These are phyloP conservation scores for Lotmaria passim DNA, from an alignment of 208 protist genomes.

Conservation along the genomic window DNA sequence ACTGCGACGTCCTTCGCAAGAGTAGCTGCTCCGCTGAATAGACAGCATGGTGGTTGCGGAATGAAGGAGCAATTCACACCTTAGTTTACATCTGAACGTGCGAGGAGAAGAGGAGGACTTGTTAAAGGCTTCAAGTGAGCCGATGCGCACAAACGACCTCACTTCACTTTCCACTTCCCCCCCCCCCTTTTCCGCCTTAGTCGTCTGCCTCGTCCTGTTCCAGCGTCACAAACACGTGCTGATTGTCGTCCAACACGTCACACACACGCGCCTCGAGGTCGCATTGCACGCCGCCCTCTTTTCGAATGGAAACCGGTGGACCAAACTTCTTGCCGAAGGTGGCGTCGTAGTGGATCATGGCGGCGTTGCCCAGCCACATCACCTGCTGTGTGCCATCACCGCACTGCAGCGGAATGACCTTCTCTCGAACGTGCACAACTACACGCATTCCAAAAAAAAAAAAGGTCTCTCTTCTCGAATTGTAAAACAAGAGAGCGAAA, in stretches of 20 bases:
- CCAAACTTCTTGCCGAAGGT: constrained; percentile 75
- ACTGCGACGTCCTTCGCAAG: no score
- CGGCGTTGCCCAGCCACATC: constrained; percentile 85
- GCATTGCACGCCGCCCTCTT: constrained; percentile 85
- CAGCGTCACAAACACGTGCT: constrained; percentile 85
- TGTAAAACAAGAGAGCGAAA: no score
- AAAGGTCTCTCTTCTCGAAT: no score
- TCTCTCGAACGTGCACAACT: constrained; percentile 85
- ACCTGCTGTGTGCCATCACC: constrained; percentile 87
- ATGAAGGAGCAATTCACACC: no score
- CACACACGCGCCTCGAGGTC: constrained; percentile 70
- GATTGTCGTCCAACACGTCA: constrained; percentile 80
- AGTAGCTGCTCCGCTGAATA: no score
- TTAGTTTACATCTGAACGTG: no score
- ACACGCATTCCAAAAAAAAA: constrained; percentile 64
- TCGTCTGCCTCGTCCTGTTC: constrained; percentile 35
- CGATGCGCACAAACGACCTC: no score
- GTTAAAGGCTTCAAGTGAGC: no score
- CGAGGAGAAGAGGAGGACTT: no score
- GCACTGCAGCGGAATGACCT: constrained; percentile 82
- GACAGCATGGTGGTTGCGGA: no score
- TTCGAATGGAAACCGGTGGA: constrained; percentile 66
- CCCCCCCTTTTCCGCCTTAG: background rate
- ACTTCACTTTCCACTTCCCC: background rate
- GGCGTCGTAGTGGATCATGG: constrained; percentile 90